A percentile compares a stretch with the other conserved stretches of the same genome.
phyloP scores from a whole-genome alignment of 495 filamentous ascomycete genomes.

The Penicillium cinerascens region DNA sequence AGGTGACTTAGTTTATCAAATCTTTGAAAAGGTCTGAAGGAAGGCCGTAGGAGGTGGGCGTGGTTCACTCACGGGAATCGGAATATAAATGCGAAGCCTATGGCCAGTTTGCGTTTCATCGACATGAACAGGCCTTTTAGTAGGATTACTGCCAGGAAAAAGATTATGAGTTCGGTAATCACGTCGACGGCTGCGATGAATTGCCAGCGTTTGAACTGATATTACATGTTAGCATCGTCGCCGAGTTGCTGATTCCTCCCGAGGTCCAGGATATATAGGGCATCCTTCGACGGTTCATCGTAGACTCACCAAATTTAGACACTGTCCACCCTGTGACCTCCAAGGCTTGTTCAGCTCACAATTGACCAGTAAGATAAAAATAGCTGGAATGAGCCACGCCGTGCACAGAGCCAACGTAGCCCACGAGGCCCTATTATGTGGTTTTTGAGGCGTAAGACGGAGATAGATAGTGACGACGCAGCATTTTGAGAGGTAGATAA shows the following conservation, averaged over 20 bases:
- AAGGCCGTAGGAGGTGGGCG: neutral
- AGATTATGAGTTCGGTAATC: constrained; percentile 40
- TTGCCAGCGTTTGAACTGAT: constrained; percentile 40
- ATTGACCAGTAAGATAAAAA: constrained; percentile 35
- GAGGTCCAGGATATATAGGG: neutral
- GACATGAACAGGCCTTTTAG: constrained; percentile 40
- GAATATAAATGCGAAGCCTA: constrained; percentile 45
- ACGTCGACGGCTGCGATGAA: constrained; percentile 42
- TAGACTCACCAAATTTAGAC: constrained; percentile 34
- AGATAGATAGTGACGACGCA: constrained; percentile 45
- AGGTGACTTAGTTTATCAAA: neutral
- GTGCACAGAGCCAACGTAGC: constrained; percentile 33
- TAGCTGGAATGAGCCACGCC: constrained; percentile 32
- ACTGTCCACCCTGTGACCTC: constrained; percentile 31
- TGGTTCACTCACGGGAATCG: constrained; percentile 39
- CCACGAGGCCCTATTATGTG: constrained; percentile 37
- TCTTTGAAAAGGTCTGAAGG: neutral
- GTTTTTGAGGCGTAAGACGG: constrained; percentile 44
- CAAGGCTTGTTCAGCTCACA: constrained; percentile 42
- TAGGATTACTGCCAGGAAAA: constrained; percentile 36
- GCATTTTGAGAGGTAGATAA: constrained; percentile 45
- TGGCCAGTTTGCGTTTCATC: constrained; percentile 36
- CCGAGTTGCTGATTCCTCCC: neutral
- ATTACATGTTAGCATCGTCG: neutral
- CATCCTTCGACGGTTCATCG: neutral